These are phyloP conservation scores for Udeniomyces megalosporus DNA, from an alignment of 768 basidiomycete genomes.

Conservation along the genomic window DNA sequence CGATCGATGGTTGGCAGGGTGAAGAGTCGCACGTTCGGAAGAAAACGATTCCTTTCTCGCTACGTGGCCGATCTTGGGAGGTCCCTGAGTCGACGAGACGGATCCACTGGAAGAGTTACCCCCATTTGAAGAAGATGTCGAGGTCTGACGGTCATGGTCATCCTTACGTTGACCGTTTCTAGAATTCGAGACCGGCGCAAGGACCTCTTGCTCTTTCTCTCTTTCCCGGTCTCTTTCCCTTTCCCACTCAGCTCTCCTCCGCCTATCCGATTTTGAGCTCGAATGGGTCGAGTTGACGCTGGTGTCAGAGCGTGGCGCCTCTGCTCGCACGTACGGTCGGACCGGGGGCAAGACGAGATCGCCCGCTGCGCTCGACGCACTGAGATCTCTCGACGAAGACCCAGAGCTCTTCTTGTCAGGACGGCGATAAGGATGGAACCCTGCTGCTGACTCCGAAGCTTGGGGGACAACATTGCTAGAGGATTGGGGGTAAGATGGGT, in stretches of 20 bases:
- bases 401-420: background rate
- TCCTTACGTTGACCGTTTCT: background rate
- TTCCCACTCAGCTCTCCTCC: background rate
- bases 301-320: background rate
- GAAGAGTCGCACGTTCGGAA: background rate
- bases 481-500: too few species aligned
- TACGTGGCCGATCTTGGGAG: background rate
- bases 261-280: background rate
- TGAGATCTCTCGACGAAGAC: background rate
- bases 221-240: background rate
- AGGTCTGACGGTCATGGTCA: background rate
- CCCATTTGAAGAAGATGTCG: background rate
- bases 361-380: background rate
- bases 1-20: too few species aligned
- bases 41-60: background rate
- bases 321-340: conserved; percentile 5
- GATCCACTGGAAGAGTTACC: background rate
- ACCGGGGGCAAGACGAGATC: background rate
- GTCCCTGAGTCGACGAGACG: background rate
- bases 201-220: background rate
- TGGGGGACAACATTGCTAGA: too few species aligned
- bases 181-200: background rate
- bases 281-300: background rate
- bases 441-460: background rate
- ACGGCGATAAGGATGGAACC: conserved; percentile 11